phyloP scores from a whole-genome alignment of 2,329 filamentous ascomycete species.

The Colletotrichum eleusines region DNA sequence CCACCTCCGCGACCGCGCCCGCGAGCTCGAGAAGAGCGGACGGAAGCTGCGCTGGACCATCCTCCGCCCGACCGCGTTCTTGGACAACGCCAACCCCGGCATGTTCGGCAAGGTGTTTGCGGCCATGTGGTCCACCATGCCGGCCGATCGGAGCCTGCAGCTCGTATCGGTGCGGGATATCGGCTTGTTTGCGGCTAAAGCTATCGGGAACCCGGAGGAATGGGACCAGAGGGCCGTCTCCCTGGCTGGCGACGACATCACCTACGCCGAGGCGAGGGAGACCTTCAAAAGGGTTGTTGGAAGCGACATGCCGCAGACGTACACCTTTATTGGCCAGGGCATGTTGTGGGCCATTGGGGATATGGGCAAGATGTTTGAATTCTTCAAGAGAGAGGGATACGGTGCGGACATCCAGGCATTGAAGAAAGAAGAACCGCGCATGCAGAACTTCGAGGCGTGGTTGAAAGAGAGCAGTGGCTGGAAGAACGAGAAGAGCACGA shows the following conservation, averaged over 20 bases:
- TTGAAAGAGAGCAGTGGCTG: constrained; percentile 45
- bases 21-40: constrained; percentile 13
- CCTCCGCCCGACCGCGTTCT: constrained; percentile 46
- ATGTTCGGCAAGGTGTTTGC: constrained; percentile 48
- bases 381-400: constrained; percentile 40
- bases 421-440: constrained; percentile 34
- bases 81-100: constrained; percentile 47
- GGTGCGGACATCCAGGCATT: constrained; percentile 38
- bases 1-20: constrained; percentile 39
- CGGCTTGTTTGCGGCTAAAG: constrained; percentile 43
- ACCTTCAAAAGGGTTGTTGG: constrained; percentile 34
- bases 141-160: constrained; percentile 44
- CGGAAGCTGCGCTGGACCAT: constrained; percentile 44
- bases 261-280: constrained; percentile 36
- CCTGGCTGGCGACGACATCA: constrained; percentile 42
- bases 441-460: constrained; percentile 45
- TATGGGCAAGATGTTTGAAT: constrained; percentile 42
- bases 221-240: constrained; percentile 41
- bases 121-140: constrained; percentile 46
- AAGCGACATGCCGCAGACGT: constrained; percentile 38
- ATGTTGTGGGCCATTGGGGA: constrained; percentile 42
- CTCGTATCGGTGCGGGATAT: constrained; percentile 47
- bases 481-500: constrained; percentile 37
- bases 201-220: constrained; percentile 37
- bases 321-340: constrained; percentile 30